Evolutionary conservation across 139 green algal species (phyloP).

Genomic region (Gonium pectorale): DNA sequence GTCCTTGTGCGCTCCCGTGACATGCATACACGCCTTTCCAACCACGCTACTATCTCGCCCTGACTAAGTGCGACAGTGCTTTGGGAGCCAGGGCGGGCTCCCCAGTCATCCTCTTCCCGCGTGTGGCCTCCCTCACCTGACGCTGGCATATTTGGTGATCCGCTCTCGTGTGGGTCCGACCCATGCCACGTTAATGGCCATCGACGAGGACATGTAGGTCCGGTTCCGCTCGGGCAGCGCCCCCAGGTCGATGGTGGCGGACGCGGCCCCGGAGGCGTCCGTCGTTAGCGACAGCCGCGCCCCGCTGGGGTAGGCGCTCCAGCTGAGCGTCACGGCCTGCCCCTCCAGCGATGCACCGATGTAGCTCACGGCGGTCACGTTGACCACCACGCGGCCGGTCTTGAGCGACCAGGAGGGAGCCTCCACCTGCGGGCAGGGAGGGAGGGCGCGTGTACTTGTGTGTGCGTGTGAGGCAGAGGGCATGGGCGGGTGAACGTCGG

Average conservation of each 20-base stretch:
- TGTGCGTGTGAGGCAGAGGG: too few relatives aligned
- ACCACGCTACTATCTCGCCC: too few relatives aligned
- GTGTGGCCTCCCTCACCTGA: too few relatives aligned
- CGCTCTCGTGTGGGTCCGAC: constrained; percentile 60
- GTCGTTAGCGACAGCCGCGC: constrained; percentile 23
- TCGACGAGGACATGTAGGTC: background rate
- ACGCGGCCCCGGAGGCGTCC: constrained; percentile 21
- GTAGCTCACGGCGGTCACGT: constrained; percentile 25
- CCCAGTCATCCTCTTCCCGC: too few relatives aligned
- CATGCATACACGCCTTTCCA: too few relatives aligned
- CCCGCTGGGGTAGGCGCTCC: background rate
- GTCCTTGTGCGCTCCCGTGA: too few relatives aligned
- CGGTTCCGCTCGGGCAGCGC: constrained; percentile 9
- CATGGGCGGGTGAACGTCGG: too few relatives aligned
- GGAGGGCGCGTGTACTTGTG: too few relatives aligned
- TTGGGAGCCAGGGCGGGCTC: too few relatives aligned
- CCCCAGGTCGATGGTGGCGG: constrained; percentile 28
- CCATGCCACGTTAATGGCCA: constrained; percentile 45
- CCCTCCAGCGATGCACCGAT: constrained; percentile 34
- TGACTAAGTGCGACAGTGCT: too few relatives aligned
- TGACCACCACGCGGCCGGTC: background rate
- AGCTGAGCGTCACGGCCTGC: constrained; percentile 33
- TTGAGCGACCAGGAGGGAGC: background rate
- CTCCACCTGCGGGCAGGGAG: background rate
- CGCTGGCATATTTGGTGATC: constrained; percentile 8